Conservation (phyloP, 2,329 filamentous ascomycete genomes). For the Orbilia brochopaga region DNA sequence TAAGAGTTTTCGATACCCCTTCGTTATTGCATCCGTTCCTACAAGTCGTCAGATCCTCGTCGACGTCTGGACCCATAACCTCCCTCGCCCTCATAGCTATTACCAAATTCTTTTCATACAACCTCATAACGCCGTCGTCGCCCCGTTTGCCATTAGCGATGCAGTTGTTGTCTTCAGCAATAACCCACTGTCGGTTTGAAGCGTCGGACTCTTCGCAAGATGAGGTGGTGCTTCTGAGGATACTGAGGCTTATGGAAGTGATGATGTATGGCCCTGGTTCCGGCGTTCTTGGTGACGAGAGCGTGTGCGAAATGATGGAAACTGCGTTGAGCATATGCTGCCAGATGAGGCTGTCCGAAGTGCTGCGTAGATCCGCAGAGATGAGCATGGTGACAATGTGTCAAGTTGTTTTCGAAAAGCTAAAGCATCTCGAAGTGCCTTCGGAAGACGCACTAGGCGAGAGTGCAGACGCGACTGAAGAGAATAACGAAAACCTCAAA, state of each 20-base stretch:
- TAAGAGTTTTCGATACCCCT: conserved; percentile 85
- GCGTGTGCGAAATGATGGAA: conserved; percentile 99
- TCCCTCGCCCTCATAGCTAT: conserved; percentile 91
- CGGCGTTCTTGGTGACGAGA: conserved; percentile 93
- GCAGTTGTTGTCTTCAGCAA: conserved; percentile 90
- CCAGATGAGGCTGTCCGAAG: conserved; percentile 85
- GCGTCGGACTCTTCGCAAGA: conserved; percentile 93
- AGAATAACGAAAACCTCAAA: conserved; percentile 75
- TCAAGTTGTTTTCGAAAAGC: conserved; percentile 92
- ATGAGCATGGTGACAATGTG: conserved; percentile 99
- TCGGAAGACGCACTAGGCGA: conserved; percentile 65
- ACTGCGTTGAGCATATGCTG: conserved; percentile 96
- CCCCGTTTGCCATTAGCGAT: conserved; percentile 89
- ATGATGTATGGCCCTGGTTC: conserved; percentile 95
- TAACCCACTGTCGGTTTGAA: conserved; percentile 97
- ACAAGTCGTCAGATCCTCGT: conserved; percentile 94
- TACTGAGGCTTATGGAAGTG: conserved; percentile 95
- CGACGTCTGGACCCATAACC: conserved; percentile 93
- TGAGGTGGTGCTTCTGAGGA: conserved; percentile 91
- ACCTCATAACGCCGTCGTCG: conserved; percentile 81
- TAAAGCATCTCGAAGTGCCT: conserved; percentile 84
- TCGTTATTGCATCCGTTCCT: conserved; percentile 90
- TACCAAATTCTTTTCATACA: conserved; percentile 95
- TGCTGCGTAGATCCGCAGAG: conserved; percentile 87
- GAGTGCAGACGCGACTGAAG: conserved; percentile 70